These are phyloP conservation scores for Starmerella bombi DNA, from an alignment of 805 yeast genomes.

Conservation along the genomic window DNA sequence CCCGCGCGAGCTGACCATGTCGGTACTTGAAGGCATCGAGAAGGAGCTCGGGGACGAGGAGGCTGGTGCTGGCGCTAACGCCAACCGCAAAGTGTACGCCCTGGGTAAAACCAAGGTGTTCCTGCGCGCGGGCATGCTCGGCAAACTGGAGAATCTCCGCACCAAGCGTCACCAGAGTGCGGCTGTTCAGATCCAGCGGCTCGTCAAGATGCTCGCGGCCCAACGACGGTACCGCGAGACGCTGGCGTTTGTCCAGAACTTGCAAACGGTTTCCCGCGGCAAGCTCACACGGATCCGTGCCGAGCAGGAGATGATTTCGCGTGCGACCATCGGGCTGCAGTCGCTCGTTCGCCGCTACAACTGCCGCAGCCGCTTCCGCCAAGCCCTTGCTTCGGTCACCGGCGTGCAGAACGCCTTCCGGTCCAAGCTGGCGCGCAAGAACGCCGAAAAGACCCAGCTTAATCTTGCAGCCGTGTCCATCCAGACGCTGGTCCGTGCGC, in stretches of 20 bases:
- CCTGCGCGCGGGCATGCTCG: slow-evolving; percentile 93
- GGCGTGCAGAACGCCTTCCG: slow-evolving; percentile 47
- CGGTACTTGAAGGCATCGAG: slow-evolving; percentile 37
- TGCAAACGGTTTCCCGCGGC: slow-evolving; percentile 59
- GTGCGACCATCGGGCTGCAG: slow-evolving; percentile 63
- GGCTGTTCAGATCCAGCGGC: slow-evolving; percentile 76
- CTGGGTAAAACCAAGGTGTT: slow-evolving; percentile 87
- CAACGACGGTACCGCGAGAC: slow-evolving; percentile 48
- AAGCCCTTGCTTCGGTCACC: slow-evolving; percentile 39
- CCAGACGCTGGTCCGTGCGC: slow-evolving; percentile 65
- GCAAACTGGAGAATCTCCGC: slow-evolving; percentile 74
- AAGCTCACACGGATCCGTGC: slow-evolving; percentile 41
- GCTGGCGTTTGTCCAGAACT: slow-evolving; percentile 38
- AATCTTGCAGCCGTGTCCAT: slow-evolving; percentile 53
- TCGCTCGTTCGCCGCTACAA: slow-evolving; percentile 35
- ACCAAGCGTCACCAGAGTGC: slow-evolving; percentile 62
- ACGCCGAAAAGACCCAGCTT: slow-evolving; percentile 37
- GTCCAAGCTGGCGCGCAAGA: slow-evolving; percentile 38
- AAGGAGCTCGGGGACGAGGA: slow-evolving; percentile 44
- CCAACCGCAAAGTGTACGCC: slow-evolving; percentile 19
- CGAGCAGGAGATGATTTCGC: slow-evolving; percentile 37
- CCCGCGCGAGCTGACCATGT: slow-evolving; percentile 51
- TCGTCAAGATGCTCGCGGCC: slow-evolving; percentile 50
- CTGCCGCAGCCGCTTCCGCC: slow-evolving; percentile 41
- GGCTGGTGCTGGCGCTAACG: neutral